These are phyloP conservation scores for Talaromyces thailandensis DNA, from an alignment of 495 filamentous ascomycete genomes.

Conservation along the genomic window DNA sequence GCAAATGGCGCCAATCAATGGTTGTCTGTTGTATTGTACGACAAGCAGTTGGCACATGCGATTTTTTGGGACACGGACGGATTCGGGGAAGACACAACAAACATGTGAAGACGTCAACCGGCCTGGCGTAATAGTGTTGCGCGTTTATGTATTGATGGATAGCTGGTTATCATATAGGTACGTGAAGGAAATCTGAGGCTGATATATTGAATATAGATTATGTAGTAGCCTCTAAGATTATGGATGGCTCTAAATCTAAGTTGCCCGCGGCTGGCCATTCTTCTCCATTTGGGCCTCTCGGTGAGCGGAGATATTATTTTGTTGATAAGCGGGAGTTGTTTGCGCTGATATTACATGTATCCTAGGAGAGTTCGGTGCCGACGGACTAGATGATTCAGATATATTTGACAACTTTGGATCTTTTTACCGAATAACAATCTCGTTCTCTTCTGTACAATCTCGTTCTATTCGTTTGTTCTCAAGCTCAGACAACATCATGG, in stretches of 20 bases:
- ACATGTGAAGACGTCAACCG: not conserved
- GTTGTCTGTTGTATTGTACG: not conserved
- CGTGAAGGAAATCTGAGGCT: not conserved
- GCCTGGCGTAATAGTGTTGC: not conserved
- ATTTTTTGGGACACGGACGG: not conserved
- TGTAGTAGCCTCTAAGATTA: no score
- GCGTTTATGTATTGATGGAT: not conserved
- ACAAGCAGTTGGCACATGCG: not conserved
- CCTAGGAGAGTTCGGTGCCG: not conserved
- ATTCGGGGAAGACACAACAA: not conserved
- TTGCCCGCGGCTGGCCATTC: not conserved
- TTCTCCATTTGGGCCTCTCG: not conserved
- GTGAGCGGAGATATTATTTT: not conserved
- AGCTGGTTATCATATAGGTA: not conserved
- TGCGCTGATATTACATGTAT: not conserved
- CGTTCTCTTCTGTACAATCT: not conserved
- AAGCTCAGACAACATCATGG: not conserved
- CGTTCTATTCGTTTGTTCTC: not conserved
- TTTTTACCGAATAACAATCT: not conserved
- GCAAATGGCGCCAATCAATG: not conserved
- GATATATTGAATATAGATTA: not conserved
- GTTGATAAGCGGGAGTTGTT: not conserved
- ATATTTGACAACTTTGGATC: not conserved
- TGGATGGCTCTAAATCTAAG: not conserved
- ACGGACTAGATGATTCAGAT: not conserved